Base-by-base conservation (phyloP, 2,329 filamentous ascomycete species). In the Talaromyces piceae region DNA sequence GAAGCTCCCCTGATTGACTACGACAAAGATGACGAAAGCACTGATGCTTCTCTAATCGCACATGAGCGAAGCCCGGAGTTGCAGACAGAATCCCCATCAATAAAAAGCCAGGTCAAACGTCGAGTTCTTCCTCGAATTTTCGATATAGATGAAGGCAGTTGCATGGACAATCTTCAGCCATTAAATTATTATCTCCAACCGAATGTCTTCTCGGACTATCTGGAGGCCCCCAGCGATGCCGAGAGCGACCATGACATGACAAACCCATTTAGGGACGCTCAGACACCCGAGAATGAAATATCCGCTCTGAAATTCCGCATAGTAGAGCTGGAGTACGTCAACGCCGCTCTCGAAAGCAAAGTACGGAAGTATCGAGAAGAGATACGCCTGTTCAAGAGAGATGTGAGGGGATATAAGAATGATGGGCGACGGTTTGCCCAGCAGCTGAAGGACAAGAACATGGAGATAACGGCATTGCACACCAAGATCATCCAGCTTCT, bases 311-410 rank as follows among this genome's bases (percentile, higher is more conserved):
- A 50, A 13, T 18, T 49, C n/a, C 55, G 58, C 30, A 54, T 58
- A 26, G 56, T 55, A 25, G 45, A 56, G 13, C 56, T 76, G 46
- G 67, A 66, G 44, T 62, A 63, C 47, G 69, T 72, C 49, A 66
- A 52, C 20, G 45, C 44, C 6, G 51, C 39, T 4, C 28, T 54
- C 6, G 52, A 57, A 25, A 43, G 51, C 30, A 57, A 57, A 52
- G 28, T 73, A 11, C 65, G 68, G 25, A 68, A 71, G 54, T 72
- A 74, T 49, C 63, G 75, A 28, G 60, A 69, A n/a, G 73, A 77
- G 45, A 75, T 75, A 49, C 69, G 75, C 22, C 65, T 73, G 46
- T 75, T 74, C 62, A 76, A 75, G 57, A 66, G 76, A 26, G 74
- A 77, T 48, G 66, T 75, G 48, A 69, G 67, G 47, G 70, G 70